A percentile compares a stretch with the other conserved stretches of the same genome.
These are phyloP conservation scores for Ceratocystis cubensis DNA, from an alignment of 2,329 filamentous ascomycete species.

Conservation along the genomic window DNA sequence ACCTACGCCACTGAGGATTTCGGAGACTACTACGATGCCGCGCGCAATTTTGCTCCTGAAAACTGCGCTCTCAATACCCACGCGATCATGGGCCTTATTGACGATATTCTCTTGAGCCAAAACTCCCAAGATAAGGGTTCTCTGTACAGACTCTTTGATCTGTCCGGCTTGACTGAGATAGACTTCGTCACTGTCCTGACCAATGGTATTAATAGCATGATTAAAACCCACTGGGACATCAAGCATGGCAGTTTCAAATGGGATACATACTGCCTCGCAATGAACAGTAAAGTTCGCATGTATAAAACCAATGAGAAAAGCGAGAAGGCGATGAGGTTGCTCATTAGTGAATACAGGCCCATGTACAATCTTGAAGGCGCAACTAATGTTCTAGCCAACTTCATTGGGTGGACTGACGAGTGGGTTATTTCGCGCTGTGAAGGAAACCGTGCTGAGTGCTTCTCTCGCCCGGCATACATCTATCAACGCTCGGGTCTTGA, in stretches of 20 bases:
- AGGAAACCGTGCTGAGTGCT: slow-evolving; percentile 30
- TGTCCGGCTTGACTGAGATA: slow-evolving; percentile 33
- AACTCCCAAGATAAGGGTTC: slow-evolving; percentile 30
- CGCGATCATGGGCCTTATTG: slow-evolving; percentile 39
- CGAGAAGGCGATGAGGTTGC: slow-evolving; percentile 26
- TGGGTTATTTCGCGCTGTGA: slow-evolving; percentile 25
- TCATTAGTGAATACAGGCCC: slow-evolving; percentile 32
- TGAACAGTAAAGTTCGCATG: slow-evolving; percentile 33
- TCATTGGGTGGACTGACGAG: slow-evolving; percentile 34
- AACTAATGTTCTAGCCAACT: slow-evolving; percentile 38
- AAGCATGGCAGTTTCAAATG: slow-evolving; percentile 32
- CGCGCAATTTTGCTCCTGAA: slow-evolving; percentile 37
- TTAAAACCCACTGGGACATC: slow-evolving; percentile 44
- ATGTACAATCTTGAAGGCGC: slow-evolving; percentile 30
- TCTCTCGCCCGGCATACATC: slow-evolving; percentile 28
- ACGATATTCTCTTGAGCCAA: slow-evolving; percentile 38
- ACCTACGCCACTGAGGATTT: slow-evolving; percentile 67
- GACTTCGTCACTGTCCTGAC: slow-evolving; percentile 38
- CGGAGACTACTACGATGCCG: slow-evolving; percentile 49
- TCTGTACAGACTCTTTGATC: slow-evolving; percentile 38
- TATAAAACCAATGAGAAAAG: slow-evolving; percentile 29
- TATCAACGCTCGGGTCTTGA: slow-evolving; percentile 13
- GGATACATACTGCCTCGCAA: slow-evolving; percentile 36
- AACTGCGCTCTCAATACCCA: slow-evolving; percentile 55
- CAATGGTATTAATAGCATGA: slow-evolving; percentile 33